Evolutionary conservation across 2,329 filamentous ascomycete genomes (phyloP).

Genomic region (Incumbomyces lentus): DNA sequence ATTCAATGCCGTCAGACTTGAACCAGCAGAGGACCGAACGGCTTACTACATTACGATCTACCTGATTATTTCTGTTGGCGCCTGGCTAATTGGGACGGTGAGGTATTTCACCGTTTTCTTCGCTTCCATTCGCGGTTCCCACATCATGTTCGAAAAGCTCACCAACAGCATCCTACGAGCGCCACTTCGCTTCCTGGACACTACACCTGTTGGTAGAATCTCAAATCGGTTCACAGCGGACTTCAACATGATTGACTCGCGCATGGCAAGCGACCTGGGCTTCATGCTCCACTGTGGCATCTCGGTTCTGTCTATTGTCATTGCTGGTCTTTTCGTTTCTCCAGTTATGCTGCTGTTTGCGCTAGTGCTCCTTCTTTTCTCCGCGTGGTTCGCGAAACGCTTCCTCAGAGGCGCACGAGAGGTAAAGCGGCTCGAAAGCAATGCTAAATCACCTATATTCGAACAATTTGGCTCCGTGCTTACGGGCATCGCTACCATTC

Average conservation of each 20-base stretch:
- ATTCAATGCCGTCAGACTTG: constrained; percentile 6
- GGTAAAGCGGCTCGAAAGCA: constrained; percentile 67
- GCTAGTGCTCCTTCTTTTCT: constrained; percentile 46
- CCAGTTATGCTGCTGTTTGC: constrained; percentile 55
- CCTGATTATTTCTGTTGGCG: constrained; percentile 46
- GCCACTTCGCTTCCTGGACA: constrained; percentile 70
- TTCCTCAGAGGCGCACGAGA: constrained; percentile 66
- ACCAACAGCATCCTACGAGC: constrained; percentile 59
- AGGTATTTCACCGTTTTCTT: constrained; percentile 54
- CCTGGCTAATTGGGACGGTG: constrained; percentile 47
- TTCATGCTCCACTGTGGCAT: constrained; percentile 52
- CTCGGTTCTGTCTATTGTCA: constrained; percentile 53
- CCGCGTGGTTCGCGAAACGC: constrained; percentile 46
- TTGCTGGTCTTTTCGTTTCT: constrained; percentile 58
- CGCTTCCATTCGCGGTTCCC: constrained; percentile 60
- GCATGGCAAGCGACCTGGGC: constrained; percentile 52
- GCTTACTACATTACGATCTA: constrained; percentile 61
- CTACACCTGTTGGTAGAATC: constrained; percentile 64
- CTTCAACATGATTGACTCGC: constrained; percentile 62
- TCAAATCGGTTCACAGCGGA: constrained; percentile 70
- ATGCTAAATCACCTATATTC: constrained; percentile 66
- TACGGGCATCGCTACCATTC: constrained; percentile 62
- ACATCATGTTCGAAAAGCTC: constrained; percentile 55
- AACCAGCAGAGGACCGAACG: neutral
- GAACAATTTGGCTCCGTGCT: constrained; percentile 68